These are phyloP conservation scores for Curvularia eragrostidis DNA, from an alignment of 2,329 filamentous ascomycete species.

Conservation along the genomic window DNA sequence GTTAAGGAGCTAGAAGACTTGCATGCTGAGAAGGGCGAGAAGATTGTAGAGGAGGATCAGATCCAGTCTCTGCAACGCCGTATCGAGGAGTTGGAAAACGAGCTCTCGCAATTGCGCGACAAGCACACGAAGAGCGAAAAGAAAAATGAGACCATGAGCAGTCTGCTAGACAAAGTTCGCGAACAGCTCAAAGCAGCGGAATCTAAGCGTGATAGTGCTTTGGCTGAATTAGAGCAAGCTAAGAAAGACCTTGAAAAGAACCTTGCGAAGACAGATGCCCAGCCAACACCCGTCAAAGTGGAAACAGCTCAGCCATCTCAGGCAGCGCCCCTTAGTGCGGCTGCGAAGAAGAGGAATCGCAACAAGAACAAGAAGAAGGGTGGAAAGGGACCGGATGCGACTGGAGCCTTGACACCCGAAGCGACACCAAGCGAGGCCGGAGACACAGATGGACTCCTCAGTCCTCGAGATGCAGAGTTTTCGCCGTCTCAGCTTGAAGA, in stretches of 20 bases:
- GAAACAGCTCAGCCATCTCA: conserved; percentile 26
- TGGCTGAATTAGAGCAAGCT: conserved; percentile 50
- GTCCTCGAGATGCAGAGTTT: conserved; percentile 50
- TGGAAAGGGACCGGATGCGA: conserved; percentile 53
- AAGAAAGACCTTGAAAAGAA: conserved; percentile 40
- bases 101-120: conserved; percentile 40
- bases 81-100: conserved; percentile 41
- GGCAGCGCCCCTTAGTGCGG: conserved; percentile 40
- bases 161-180: conserved; percentile 62
- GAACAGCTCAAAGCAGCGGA: conserved; percentile 63
- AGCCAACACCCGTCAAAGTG: conserved; percentile 11
- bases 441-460: conserved; percentile 43
- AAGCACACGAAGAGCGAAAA: conserved; percentile 56
- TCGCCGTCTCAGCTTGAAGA: conserved; percentile 49
- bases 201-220: conserved; percentile 54
- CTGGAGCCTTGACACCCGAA: conserved; percentile 47
- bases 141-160: conserved; percentile 60
- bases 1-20: conserved; percentile 60
- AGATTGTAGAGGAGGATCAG: conserved; percentile 40
- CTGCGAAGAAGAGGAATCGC: conserved; percentile 76
- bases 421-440: conserved; percentile 49
- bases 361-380: conserved; percentile 84
- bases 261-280: conserved; percentile 20
- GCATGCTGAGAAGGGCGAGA: conserved; percentile 41
- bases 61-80: conserved; percentile 36